Evolutionary conservation across 345 rosid species (phyloP).

Genomic region (Ricinus communis): DNA sequence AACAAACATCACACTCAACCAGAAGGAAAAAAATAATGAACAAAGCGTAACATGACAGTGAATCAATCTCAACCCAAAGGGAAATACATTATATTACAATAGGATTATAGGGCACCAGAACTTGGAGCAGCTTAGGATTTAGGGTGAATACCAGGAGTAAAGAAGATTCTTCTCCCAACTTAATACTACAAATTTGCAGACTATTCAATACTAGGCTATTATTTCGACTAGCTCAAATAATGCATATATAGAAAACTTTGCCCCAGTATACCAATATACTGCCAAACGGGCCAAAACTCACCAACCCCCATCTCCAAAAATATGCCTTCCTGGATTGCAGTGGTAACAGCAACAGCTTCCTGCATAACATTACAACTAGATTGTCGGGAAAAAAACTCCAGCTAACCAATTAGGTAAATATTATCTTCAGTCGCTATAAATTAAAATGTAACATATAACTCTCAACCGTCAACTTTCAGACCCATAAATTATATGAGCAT

Average conservation of each 20-base stretch:
- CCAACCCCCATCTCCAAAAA: slow-evolving; percentile 83
- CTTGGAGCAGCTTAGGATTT: background rate
- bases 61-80: background rate
- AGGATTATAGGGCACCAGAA: background rate
- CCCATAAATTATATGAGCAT: background rate
- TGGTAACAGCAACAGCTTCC: slow-evolving; percentile 88
- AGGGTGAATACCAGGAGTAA: background rate
- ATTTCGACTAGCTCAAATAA: background rate
- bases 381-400: background rate
- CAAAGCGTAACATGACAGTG: background rate
- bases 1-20: background rate
- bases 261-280: background rate
- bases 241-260: background rate
- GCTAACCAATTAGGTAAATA: background rate
- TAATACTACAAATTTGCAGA: background rate
- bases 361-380: slow-evolving; percentile 27
- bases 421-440: background rate
- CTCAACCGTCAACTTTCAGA: background rate
- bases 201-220: too few species aligned
- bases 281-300: slow-evolving; percentile 22
- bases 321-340: slow-evolving; percentile 67
- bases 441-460: background rate
- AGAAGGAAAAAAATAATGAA: background rate
- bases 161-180: background rate
- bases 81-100: background rate